These are phyloP conservation scores for Fusarium stilboides DNA, from an alignment of 2,329 filamentous ascomycete species.

Conservation along the genomic window DNA sequence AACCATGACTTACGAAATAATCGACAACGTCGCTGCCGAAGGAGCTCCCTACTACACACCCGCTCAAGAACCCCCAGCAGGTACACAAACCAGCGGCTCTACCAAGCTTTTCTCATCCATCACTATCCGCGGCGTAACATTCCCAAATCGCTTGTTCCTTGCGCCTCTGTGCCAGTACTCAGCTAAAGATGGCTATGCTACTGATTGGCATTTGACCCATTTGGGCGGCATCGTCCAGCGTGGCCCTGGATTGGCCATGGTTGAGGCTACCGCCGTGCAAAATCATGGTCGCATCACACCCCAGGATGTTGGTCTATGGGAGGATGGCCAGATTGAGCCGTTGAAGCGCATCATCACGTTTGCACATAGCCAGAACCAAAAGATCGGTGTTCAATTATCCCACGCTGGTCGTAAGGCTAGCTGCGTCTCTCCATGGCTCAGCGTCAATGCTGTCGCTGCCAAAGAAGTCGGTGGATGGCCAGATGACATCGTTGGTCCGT, in stretches of 20 bases:
- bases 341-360: conserved; percentile 81
- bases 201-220: conserved; percentile 86
- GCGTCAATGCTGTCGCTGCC: conserved; percentile 65
- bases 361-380: conserved; percentile 81
- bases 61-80: conserved; percentile 59
- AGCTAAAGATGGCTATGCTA: conserved; percentile 74
- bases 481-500: conserved; percentile 66
- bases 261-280: conserved; percentile 84
- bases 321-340: conserved; percentile 83
- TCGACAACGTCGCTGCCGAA: conserved; percentile 49
- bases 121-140: conserved; percentile 60
- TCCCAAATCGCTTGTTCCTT: conserved; percentile 62
- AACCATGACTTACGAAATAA: conserved; percentile 14
- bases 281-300: conserved; percentile 87
- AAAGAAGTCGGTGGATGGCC: conserved; percentile 70
- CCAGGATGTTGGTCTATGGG: conserved; percentile 84
- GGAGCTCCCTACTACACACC: conserved; percentile 63
- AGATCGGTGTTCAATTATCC: conserved; percentile 83
- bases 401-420: conserved; percentile 82
- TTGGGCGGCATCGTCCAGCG: conserved; percentile 82
- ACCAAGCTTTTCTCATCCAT: conserved; percentile 64
- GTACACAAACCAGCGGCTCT: conserved; percentile 53
- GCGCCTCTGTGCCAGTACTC: conserved; percentile 64
- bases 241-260: conserved; percentile 79
- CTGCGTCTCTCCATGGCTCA: conserved; percentile 75